Conservation (phyloP, 306 rosid species). For the Cotoneaster glaucophyllus region DNA sequence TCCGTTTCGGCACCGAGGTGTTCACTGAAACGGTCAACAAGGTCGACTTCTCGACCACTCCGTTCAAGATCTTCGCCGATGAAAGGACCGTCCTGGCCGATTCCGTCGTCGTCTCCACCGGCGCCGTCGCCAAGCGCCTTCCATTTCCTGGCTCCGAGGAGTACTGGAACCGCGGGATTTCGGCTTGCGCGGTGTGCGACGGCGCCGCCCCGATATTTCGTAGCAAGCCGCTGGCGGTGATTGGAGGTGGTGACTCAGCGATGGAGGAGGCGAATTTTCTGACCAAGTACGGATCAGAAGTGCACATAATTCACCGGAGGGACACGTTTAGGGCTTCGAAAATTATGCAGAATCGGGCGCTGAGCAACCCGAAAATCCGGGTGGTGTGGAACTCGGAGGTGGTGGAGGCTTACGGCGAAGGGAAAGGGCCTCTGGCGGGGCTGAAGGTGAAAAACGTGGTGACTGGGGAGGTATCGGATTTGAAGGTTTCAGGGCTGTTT, state of each 20-base stretch:
- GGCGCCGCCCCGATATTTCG: constrained; percentile 83
- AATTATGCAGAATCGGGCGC: constrained; percentile 68
- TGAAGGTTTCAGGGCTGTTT: constrained; percentile 71
- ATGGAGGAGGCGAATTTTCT: constrained; percentile 86
- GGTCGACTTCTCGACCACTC: constrained; percentile 60
- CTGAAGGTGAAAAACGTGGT: constrained; percentile 58
- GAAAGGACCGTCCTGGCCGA: constrained; percentile 41
- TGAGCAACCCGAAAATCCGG: constrained; percentile 52
- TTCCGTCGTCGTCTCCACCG: constrained; percentile 69
- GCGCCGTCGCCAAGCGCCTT: constrained; percentile 73
- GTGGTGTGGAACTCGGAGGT: constrained; percentile 72
- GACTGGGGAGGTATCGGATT: constrained; percentile 43
- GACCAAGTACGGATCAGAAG: constrained; percentile 71
- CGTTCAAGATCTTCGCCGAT: constrained; percentile 60
- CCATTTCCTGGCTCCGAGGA: constrained; percentile 55
- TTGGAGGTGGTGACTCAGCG: constrained; percentile 87
- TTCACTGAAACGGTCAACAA: constrained; percentile 63
- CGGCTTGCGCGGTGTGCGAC: constrained; percentile 82
- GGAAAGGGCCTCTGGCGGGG: constrained; percentile 48
- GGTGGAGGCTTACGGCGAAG: constrained; percentile 52
- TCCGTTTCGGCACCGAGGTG: constrained; percentile 69
- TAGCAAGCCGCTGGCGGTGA: constrained; percentile 60
- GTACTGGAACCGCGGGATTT: constrained; percentile 76
- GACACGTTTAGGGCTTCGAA: constrained; percentile 75
- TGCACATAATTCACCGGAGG: constrained; percentile 64